Base-by-base conservation (phyloP, 331 rosid genomes). In the Erythrophleum ivorense region DNA sequence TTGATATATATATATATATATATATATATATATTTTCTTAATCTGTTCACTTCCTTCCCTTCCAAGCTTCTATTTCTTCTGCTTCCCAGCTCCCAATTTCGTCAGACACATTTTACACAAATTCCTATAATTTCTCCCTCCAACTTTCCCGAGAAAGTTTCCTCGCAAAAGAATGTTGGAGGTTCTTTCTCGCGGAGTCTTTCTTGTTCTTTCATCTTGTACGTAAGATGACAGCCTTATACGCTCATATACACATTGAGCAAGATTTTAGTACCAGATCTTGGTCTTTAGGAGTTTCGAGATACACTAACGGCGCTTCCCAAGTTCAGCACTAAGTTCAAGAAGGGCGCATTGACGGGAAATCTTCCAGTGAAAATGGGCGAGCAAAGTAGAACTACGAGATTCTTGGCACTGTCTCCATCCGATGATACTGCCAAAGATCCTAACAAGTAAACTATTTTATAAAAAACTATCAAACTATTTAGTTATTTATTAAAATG, bases 331-430 rank as follows among this genome's bases (percentile, higher is more conserved):
- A 19, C 80, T 57, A 21, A 34, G 62, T 83, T 78, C 3, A n/a
- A 69, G 85, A 64, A 75, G 78, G 34, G 49, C 18, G 66, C 46
- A 14, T 73, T 76, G 71, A 71, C 55, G 6, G 63, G 33, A 13
- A 67, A 71, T 79, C 81, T 79, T 86, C 78, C 69, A 33, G 71
- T 62, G 81, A 88, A 84, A 84, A 86, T 86, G 87, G 67, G 73
- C 68, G 43, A 38, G 15, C 75, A 64, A 49, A 67, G 16, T 77
- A 80, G 21, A 73, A 40, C 36, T 16, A n/a, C 57, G n/a, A 64
- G 63, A 33, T 76, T 79, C 83, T 83, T 43, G 48, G 65, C 53
- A 29, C 48, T 33, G 34, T 76, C 78, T 81, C 3, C 70, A 7
- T 71, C 79, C 15, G 72, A 60, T 19, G 38, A 19, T 69, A 19